Evolutionary conservation across 257 asterid species (phyloP), one percentile per base, ranked within the genome.

Genomic region (Plantago ovata): DNA sequence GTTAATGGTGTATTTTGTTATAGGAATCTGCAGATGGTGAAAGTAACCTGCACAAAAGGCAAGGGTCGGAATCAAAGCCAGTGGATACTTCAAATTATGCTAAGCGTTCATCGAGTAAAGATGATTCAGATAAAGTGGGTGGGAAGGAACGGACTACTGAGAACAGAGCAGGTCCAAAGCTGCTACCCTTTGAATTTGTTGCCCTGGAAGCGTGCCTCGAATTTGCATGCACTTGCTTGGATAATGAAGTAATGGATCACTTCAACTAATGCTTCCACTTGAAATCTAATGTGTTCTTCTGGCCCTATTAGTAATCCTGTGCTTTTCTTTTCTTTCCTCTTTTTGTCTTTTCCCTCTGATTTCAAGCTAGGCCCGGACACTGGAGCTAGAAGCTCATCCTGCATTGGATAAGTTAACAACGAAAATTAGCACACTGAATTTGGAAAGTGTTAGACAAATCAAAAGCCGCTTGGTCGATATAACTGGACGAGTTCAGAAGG

Each of bases 401-500:
- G 90, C 92, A 0, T 57, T 86, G 75, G 93, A 89, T 80, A 87
- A 77, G 72, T 66, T 89, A 72, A 84, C 95, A 6, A 67, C 90
- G 13, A 80, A 86, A 65, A 89, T 89, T 41, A 82, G 88, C 56
- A 79, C 95, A 20, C 84, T 86, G 69, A 86, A 89, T 72, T 74
- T 89, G 76, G 95, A 89, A 62, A 79, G 93, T 13, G 95, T 89
- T 7, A 77, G 95, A 38, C 94, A 86, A 62, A 82, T 89, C 54
- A 89, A 89, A 61, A 86, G 97, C 54, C 89, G 95, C 0, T 60
- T 86, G 73, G 95, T 89, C 68, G 90, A 92, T 11, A 82, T 89
- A 63, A 82, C 94, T 11, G 90, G 93, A 11, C 94, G 95, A 6
- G 93, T 89, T 53, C 97, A 89, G 46, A 89, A 89, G 95, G 97